These are phyloP conservation scores for Nitzschia sp. DNA, from an alignment of 108 stramenopile genomes.

Conservation along the genomic window DNA sequence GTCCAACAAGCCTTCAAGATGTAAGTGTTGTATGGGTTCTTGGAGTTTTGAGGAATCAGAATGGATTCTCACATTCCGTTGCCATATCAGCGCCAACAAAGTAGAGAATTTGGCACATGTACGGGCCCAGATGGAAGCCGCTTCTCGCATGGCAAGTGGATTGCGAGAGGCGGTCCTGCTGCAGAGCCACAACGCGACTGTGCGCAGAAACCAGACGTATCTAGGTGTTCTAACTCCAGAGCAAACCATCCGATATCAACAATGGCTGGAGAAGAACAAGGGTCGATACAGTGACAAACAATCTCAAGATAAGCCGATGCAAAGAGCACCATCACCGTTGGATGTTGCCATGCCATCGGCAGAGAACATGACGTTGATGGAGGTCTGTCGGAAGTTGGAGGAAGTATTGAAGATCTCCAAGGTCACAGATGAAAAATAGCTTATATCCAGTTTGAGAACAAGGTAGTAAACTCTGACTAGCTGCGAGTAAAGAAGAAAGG, in stretches of 20 bases:
- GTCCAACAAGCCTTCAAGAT: slow-evolving; percentile 45
- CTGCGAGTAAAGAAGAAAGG: no score
- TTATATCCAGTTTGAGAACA: no score
- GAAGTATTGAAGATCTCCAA: slow-evolving; percentile 30
- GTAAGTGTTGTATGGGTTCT: slow-evolving; percentile 28
- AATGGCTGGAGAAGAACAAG: slow-evolving; percentile 55
- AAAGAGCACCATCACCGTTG: not conserved
- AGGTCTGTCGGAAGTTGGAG: slow-evolving; percentile 27
- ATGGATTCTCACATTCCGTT: not conserved
- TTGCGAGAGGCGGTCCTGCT: slow-evolving; percentile 62
- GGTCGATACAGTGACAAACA: not conserved
- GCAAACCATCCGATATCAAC: slow-evolving; percentile 53
- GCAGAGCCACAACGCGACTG: slow-evolving; percentile 50
- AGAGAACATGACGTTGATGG: slow-evolving; percentile 20
- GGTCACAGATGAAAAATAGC: not conserved
- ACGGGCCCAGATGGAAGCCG: slow-evolving; percentile 52
- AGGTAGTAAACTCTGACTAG: no score
- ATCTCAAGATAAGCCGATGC: not conserved
- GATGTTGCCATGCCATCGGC: not conserved
- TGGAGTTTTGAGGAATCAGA: no score
- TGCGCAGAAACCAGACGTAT: slow-evolving; percentile 49
- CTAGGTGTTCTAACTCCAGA: slow-evolving; percentile 60
- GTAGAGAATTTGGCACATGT: slow-evolving; percentile 27
- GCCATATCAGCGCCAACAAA: slow-evolving; percentile 25
- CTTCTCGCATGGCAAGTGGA: slow-evolving; percentile 44